Evolutionary conservation across 352 stramenopile species (phyloP).

Genomic region (Aphanomyces cochlioides): DNA sequence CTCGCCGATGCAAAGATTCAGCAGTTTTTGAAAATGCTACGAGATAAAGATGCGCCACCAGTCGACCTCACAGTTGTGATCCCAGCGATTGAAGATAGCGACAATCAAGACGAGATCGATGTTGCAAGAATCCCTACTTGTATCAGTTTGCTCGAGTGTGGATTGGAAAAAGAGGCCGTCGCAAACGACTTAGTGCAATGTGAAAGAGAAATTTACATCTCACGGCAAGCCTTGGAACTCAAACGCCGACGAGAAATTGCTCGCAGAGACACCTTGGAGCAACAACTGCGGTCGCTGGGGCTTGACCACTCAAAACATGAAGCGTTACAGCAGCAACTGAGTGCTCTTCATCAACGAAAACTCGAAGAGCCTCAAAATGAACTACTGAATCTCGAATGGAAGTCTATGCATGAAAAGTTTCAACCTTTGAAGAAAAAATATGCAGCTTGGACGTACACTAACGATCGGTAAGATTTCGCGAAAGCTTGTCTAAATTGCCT

Average conservation of each 20-base stretch:
- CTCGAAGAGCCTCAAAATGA: constrained; percentile 1
- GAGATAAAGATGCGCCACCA: constrained; percentile 40
- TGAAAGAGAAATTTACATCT: constrained; percentile 1
- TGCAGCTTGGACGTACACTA: constrained; percentile 15
- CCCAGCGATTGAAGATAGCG: background rate
- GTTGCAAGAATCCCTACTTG: constrained; percentile 3
- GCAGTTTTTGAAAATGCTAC: constrained; percentile 52
- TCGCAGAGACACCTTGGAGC: constrained; percentile 16
- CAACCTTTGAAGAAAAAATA: constrained; percentile 20
- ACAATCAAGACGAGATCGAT: constrained; percentile 24
- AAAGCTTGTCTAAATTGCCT: background rate
- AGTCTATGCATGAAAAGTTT: background rate
- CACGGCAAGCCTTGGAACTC: constrained; percentile 10
- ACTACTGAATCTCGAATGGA: constrained; percentile 5
- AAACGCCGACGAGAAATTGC: constrained; percentile 16
- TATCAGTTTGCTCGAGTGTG: constrained; percentile 16
- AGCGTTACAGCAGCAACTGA: constrained; percentile 19
- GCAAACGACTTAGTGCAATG: constrained; percentile 12
- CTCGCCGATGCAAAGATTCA: constrained; percentile 50
- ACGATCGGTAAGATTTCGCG: constrained; percentile 10
- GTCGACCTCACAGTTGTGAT: background rate
- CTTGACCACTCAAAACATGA: background rate
- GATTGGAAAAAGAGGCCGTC: constrained; percentile 32
- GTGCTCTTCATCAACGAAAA: constrained; percentile 22
- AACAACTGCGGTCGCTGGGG: constrained; percentile 7